Conservation (phyloP, 768 basidiomycete species). For the Lactarius hengduanensis region DNA sequence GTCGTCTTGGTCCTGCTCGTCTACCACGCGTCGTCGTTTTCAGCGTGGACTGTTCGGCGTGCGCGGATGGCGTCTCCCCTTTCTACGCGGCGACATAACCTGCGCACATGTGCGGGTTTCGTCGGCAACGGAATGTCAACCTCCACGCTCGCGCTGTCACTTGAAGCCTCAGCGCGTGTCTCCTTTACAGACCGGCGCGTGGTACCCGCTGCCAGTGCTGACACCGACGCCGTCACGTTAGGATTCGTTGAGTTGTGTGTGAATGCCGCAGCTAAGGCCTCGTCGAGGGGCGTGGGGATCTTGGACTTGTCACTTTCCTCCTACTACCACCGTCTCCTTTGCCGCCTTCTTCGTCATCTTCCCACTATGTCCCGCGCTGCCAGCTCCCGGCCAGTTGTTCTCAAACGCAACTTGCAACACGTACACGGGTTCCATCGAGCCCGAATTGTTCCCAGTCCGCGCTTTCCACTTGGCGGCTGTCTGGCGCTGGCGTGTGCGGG, state of each 20-base stretch:
- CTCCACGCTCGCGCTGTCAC: conserved; percentile 2
- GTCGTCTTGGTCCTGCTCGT: background rate
- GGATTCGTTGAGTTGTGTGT: conserved; percentile 17
- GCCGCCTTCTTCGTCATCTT: background rate
- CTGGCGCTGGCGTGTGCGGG: background rate
- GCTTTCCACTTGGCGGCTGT: background rate
- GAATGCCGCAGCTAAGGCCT: conserved; percentile 14
- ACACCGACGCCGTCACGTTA: no score
- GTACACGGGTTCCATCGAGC: background rate
- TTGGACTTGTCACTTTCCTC: background rate
- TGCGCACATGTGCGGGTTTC: background rate
- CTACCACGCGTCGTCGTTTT: conserved; percentile 8
- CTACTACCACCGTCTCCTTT: background rate
- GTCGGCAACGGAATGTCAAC: background rate
- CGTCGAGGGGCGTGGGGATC: background rate
- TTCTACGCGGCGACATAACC: background rate
- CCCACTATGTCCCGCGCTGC: background rate
- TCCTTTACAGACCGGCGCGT: background rate
- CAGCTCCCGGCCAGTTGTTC: conserved; percentile 4
- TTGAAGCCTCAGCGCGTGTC: background rate
- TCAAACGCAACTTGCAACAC: conserved; percentile 17
- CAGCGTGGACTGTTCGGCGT: background rate
- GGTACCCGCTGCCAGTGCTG: background rate
- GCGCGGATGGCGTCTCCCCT: background rate
- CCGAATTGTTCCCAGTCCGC: background rate